phyloP scores from a whole-genome alignment of 768 basidiomycete genomes.

The Mycena venus region DNA sequence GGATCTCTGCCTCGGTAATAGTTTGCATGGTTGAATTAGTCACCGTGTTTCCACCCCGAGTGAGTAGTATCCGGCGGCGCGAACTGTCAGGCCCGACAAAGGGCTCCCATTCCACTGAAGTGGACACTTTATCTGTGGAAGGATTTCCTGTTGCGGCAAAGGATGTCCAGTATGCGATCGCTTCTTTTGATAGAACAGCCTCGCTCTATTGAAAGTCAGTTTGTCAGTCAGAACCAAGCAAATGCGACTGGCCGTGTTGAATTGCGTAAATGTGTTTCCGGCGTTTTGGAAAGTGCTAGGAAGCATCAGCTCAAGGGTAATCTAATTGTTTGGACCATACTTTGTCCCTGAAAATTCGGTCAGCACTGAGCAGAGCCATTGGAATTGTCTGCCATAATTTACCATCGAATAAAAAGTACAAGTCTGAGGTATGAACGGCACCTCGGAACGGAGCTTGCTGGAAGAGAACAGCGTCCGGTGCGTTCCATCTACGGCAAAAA shows the following conservation, averaged over 20 bases:
- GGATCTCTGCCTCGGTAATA: conserved; percentile 45
- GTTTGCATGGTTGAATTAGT: conserved; percentile 46
- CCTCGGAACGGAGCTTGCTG: conserved; percentile 52
- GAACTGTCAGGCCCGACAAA: conserved; percentile 32
- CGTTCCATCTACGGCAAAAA: conserved; percentile 64
- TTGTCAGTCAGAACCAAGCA: not conserved
- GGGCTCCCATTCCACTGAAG: conserved; percentile 42
- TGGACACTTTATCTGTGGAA: conserved; percentile 33
- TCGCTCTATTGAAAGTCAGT: conserved; percentile 49
- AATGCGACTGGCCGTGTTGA: conserved; percentile 48
- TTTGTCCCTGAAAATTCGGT: conserved; percentile 41
- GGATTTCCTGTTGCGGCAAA: conserved; percentile 50
- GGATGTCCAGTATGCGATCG: conserved; percentile 60
- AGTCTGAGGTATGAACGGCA: conserved; percentile 58
- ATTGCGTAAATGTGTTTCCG: conserved; percentile 50
- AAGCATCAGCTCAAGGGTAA: not conserved
- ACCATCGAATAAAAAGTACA: conserved; percentile 60
- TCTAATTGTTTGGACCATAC: no score
- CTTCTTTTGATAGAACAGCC: conserved; percentile 50
- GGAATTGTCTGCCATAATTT: conserved; percentile 12
- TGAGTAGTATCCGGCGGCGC: conserved; percentile 40
- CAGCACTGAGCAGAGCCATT: not conserved
- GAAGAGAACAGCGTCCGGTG: conserved; percentile 55
- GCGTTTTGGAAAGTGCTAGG: conserved; percentile 47
- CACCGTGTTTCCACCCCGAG: conserved; percentile 37